Base-by-base conservation (phyloP, 2,329 filamentous ascomycete genomes). In the Lecanicillium sp. region DNA sequence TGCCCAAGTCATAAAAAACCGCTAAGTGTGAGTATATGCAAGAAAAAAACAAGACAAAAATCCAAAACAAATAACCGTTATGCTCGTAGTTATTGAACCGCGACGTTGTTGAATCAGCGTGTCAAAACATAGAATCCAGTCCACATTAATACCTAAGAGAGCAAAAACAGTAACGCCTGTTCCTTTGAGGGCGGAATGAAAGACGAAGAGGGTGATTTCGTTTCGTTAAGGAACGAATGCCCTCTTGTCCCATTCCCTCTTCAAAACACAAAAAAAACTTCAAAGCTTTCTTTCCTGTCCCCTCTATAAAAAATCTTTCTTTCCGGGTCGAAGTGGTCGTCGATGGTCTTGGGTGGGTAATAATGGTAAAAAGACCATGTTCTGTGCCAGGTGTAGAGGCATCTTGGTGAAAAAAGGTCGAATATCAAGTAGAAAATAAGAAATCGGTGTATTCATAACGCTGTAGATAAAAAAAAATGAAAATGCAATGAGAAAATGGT, bases 111-210 rank as follows among this genome's bases (percentile, higher is more conserved):
- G 29, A 41, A 41, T 36, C 39, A 25, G 22, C 22, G 22, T 25
- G 22, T 25, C 39, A 41, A 39, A 29, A 37, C 33, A 36, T 34
- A 27, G 27, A 29, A 41, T 41, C 39, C 33, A 37, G 39, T 41
- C 39, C 39, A 35, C 39, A 41, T 41, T 41, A 41, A 41, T 41
- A 41, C 39, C 39, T 41, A 41, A 41, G 34, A 33, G 19, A 36
- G 5, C 35, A 37, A 37, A 37, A 13, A 14, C 31, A 29, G 29
- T 27, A 41, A 41, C 39, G 39, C 39, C 39, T 41, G 39, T n/a
- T n/a, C 39, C 34, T 33, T 34, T 37, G 39, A 17, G 20, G 33
- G 22, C 37, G 39, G n/a, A n/a, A n/a, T n/a, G n/a, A n/a, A n/a
- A n/a, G n/a, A n/a, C n/a, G n/a, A n/a, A n/a, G n/a, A n/a, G n/a